phyloP scores from a whole-genome alignment of 306 rosid species.

The Benincasa hispida region DNA sequence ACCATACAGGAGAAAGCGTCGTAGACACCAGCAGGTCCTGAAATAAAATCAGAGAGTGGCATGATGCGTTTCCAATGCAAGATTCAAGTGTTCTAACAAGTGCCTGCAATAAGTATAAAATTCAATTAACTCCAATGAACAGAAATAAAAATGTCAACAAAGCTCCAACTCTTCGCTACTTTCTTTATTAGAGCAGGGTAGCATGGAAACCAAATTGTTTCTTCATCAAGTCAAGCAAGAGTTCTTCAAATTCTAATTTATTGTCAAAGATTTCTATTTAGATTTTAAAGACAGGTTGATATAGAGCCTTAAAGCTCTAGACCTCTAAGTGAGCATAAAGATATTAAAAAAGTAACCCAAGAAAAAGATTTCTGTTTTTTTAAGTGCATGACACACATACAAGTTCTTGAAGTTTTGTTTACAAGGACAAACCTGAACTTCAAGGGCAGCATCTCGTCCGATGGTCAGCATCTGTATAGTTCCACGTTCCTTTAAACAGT shows the following conservation, averaged over 20 bases:
- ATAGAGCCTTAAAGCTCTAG: not conserved
- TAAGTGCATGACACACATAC: not conserved
- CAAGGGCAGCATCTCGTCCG: constrained; percentile 91
- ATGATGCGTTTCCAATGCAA: constrained; percentile 61
- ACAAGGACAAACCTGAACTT: constrained; percentile 72
- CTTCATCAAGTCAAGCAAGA: not conserved
- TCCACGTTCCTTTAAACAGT: constrained; percentile 85
- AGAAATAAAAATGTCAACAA: not conserved
- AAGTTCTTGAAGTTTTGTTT: not conserved
- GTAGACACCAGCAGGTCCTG: constrained; percentile 96
- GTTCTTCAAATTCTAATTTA: not conserved
- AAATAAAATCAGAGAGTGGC: constrained; percentile 72
- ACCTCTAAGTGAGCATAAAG: not conserved
- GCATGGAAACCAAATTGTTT: not conserved
- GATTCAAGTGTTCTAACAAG: constrained; percentile 76
- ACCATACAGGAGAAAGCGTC: constrained; percentile 85
- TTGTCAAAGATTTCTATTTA: not conserved
- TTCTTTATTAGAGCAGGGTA: not conserved
- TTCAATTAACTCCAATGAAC: constrained; percentile 8
- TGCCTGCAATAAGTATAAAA: constrained; percentile 39
- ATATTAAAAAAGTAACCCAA: not conserved
- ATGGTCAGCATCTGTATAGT: constrained; percentile 90
- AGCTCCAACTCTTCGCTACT: not conserved
- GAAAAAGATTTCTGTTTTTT: not conserved
- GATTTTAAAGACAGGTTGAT: not conserved